Conservation (phyloP, 139 green algal species). For the Dunaliella primolecta region DNA sequence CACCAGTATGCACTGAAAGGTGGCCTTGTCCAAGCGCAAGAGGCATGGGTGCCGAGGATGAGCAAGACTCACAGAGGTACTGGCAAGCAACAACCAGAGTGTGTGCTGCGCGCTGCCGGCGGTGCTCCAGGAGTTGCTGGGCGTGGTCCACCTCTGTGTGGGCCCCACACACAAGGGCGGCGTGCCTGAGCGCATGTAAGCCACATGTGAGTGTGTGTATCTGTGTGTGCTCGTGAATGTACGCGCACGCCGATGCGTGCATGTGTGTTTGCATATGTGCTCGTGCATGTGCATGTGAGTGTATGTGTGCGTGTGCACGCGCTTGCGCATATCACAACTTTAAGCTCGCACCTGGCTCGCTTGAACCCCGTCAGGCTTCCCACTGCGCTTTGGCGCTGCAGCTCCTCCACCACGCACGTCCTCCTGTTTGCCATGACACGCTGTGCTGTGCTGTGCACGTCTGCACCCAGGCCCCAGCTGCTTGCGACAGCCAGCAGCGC, state of each 20-base stretch:
- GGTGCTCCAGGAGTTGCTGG: background rate
- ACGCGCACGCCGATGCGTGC: too few species aligned
- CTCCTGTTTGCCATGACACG: background rate
- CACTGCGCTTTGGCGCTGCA: background rate
- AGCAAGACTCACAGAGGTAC: background rate
- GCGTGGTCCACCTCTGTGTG: background rate
- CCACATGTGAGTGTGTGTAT: too few species aligned
- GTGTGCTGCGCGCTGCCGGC: background rate
- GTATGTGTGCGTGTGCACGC: too few species aligned
- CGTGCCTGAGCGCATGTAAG: background rate
- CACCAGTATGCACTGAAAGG: too few species aligned
- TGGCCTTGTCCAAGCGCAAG: too few species aligned
- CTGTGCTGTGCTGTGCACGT: background rate
- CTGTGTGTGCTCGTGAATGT: too few species aligned
- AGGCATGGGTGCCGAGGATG: too few species aligned
- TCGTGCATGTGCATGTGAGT: too few species aligned
- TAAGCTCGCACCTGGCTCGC: background rate
- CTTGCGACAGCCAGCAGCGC: background rate
- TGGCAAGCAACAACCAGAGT: background rate
- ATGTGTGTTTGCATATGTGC: too few species aligned
- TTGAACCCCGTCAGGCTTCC: background rate
- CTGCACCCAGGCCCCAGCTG: background rate
- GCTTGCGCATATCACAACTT: too few species aligned
- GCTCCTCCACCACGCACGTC: background rate
- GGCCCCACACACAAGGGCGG: background rate